Base-by-base conservation (phyloP, 805 yeast species). In the Candida xyloterini region DNA sequence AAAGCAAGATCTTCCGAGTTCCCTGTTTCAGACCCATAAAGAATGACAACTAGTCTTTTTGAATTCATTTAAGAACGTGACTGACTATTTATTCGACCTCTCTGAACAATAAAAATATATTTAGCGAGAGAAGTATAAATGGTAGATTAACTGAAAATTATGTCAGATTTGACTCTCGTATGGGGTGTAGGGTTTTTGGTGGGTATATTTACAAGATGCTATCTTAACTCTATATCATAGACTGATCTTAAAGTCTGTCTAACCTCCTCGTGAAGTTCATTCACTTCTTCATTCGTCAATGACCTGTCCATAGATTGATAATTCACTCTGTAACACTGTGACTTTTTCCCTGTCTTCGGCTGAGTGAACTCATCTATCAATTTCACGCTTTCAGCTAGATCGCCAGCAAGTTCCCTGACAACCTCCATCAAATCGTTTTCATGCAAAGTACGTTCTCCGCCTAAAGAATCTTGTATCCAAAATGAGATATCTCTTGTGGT, bases 301-400 rank as follows among this genome's bases (percentile, higher is more conserved):
- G 84, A 84, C 54, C 96, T 77, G 53, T 91, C 97, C 97, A 93
- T 90, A 1, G 96, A 84, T 66, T 93, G 98, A 65, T 88, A 93
- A 57, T 84, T 83, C 43, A 93, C 76, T 51, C 99, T 71, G 71
- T 87, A 93, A 66, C 97, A 89, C 53, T 84, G 84, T 7, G 95
- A 84, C 48, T 67, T 76, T 51, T 72, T 76, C 2, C 81, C 81
- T 0, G 89, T 81, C 56, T 87, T 87, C 27, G 95, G 95, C 61
- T 91, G 95, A 10, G 68, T 70, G 55, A 91, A 93, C 56, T 84
- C 84, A 59, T 93, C 99, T 23, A 87, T 70, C 32, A 84, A 63
- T 33, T 71, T 68, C 2, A 93, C 98, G 52, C 80, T 85, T 62
- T 91, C 98, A 0, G 90, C 95, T 43, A 89, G 67, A 62, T 88